Evolutionary conservation across 1,284 basidiomycete species (phyloP), one percentile per base, ranked within the genome.

Genomic region (Cronartium quercuum): DNA sequence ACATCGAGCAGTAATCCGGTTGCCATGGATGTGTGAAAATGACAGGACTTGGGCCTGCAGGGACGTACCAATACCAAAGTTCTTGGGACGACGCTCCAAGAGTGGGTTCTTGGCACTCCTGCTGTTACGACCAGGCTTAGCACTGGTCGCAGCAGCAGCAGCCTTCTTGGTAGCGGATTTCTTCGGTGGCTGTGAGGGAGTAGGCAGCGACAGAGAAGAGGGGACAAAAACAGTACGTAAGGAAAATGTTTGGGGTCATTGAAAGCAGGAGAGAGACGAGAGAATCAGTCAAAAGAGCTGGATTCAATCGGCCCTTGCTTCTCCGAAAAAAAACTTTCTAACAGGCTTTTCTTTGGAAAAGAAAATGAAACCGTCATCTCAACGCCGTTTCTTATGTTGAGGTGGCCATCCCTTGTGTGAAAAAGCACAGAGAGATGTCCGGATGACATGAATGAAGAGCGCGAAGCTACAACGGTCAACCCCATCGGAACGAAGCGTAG

Each of bases 1-100:
- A 29, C 29, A 29, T 35, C 76, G 9, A 47, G 41, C 10, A 29
- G 40, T 15, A 69, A 58, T 58, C 1, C 3, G 18, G 6, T 13
- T 47, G 44, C 13, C n/a, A 47, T 13, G 44, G 15, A 12, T 21
- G 21, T 29, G 38, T 29, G 35, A 18, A 37, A 13, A 15, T 40
- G 21, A 29, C 51, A n/a, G n/a, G 29, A 29, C 29, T 29, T 29
- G 29, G 29, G 29, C 29, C 29, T 29, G 29, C 15, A 6, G 21
- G 78, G 37, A 85, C 89, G 38, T 80, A 94, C 94, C 95, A 78
- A 98, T 94, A 83, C 92, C 93, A 83, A 96, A 98, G 87, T 92
- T 94, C 83, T 90, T 91, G 80, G 92, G 88, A 78, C 83, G 86
- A 78, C 92, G 84, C 87, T 97, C 94, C 83, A 98, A 96, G 81